Evolutionary conservation across 768 basidiomycete genomes (phyloP), one percentile per base, ranked within the genome.

Genomic region (Hydnum rufescens): DNA sequence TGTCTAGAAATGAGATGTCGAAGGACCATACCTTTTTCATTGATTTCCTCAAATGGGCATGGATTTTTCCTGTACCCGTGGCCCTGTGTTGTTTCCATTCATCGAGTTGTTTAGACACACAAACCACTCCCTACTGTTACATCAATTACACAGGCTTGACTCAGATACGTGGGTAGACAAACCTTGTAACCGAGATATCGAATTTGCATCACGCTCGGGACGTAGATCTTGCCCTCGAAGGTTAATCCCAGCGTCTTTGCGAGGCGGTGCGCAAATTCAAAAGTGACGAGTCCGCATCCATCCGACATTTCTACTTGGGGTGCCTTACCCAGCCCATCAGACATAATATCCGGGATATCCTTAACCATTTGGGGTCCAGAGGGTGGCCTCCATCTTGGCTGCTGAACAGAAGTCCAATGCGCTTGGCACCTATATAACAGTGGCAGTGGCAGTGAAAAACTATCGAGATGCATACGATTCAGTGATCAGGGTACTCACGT

Each of bases 161-260:
- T n/a, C n/a, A n/a, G n/a, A n/a, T n/a, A 39, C 34, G 8, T 8
- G n/a, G 42, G 22, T n/a, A 4, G 43, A 44, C 4, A 39, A 49
- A 48, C 79, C 64, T 81, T 81, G 59, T 82, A 80, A 5, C 78
- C 79, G n/a, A 71, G 63, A 59, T 80, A 81, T 51, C 78, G 65
- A 49, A 80, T 79, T 57, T 80, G 78, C 56, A 73, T 74, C 3
- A 82, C 75, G 23, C 66, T 65, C 0, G 79, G 78, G 0, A 75
- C 76, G 54, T 82, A 80, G 26, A 76, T 67, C 2, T 60, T 62
- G 4, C 70, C 71, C 54, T 75, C 67, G 60, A 75, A 77, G 6
- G 75, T 66, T 26, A 80, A 72, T 2, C 67, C 62, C 60, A 78
- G 80, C 4, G 63, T 63, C 55, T 66, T 74, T 55, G 73, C 75